A percentile compares a stretch with the other conserved stretches of the same genome.
phyloP scores from a whole-genome alignment of 805 yeast species.

The Priceomyces castillae region DNA sequence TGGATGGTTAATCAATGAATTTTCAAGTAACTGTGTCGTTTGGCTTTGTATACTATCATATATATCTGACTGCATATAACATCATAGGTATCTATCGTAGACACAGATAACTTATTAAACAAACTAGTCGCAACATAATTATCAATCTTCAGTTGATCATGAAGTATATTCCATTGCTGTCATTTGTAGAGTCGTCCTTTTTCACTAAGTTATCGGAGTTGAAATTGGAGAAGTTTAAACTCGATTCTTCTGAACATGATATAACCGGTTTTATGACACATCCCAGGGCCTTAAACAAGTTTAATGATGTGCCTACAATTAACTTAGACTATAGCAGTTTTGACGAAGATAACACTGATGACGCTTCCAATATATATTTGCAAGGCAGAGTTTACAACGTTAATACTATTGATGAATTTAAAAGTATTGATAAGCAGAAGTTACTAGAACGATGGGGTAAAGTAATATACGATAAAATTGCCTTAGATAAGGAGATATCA shows the following conservation, averaged over 20 bases:
- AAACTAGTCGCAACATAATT: background rate
- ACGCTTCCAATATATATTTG: slow-evolving; percentile 15
- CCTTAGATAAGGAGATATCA: slow-evolving; percentile 27
- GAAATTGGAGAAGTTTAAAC: slow-evolving; percentile 71
- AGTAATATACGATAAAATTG: slow-evolving; percentile 18
- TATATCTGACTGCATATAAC: slow-evolving; percentile 7
- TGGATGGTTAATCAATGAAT: slow-evolving; percentile 47
- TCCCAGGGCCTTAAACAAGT: slow-evolving; percentile 32
- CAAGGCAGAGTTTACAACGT: slow-evolving; percentile 50
- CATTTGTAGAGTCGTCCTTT: slow-evolving; percentile 85
- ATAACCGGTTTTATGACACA: slow-evolving; percentile 45
- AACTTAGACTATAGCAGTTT: slow-evolving; percentile 36
- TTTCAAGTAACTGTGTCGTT: background rate
- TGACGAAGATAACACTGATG: slow-evolving; percentile 8
- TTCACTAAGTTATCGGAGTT: slow-evolving; percentile 70
- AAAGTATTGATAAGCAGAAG: slow-evolving; percentile 57
- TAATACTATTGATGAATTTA: slow-evolving; percentile 87
- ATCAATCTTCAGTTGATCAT: background rate
- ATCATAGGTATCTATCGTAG: background rate
- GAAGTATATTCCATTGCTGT: slow-evolving; percentile 50
- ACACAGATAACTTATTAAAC: background rate
- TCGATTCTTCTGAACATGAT: slow-evolving; percentile 48
- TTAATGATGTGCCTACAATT: slow-evolving; percentile 33
- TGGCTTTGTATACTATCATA: background rate
- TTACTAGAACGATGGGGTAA: slow-evolving; percentile 46